Evolutionary conservation across 140 eudicot genomes (phyloP), one percentile per base, ranked within the genome.

Genomic region (Oenanthe javanica): DNA sequence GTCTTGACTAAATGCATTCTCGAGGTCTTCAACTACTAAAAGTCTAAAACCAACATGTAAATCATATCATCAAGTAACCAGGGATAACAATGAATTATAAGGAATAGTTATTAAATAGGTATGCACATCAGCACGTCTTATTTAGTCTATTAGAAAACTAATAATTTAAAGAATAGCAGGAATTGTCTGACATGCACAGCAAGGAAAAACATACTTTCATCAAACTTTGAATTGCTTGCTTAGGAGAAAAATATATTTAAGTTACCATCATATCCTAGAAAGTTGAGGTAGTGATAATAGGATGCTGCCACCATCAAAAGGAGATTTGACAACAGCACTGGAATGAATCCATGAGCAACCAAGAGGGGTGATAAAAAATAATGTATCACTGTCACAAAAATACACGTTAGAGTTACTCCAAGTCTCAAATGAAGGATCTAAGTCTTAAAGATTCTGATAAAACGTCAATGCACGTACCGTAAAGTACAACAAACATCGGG

Each of bases 271-370:
- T 95, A 95, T 73, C 99, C 99, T 76, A 95, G 78, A 73, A 90
- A 95, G 82, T 92, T 95, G 77, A 95, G 97, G 90, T 95, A 95
- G 88, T 95, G 99, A 85, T 92, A 95, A 86, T 92, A 95, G 75
- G 97, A 92, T 46, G 86, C 82, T 73, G 93, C 97, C 66, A 80
- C 96, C 88, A 89, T 95, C 86, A 92, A 90, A 79, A 95, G 89
- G 81, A 95, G 80, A 85, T 95, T 95, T 84, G 97, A 95, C 80
- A 92, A 90, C 87, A 95, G 81, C 23, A 85, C 88, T 23, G 99
- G 97, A 82, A 95, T 82, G 84, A 95, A 92, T 57, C 99, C 99
- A 84, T 92, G 97, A 2, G 93, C 95, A 42, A 95, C 89, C 88
- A 95, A 86, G 76, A 95, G 90, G 49, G 99, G 99, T 57, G 99